Conservation (phyloP, 2,329 filamentous ascomycete genomes). For the Nemania diffusa region DNA sequence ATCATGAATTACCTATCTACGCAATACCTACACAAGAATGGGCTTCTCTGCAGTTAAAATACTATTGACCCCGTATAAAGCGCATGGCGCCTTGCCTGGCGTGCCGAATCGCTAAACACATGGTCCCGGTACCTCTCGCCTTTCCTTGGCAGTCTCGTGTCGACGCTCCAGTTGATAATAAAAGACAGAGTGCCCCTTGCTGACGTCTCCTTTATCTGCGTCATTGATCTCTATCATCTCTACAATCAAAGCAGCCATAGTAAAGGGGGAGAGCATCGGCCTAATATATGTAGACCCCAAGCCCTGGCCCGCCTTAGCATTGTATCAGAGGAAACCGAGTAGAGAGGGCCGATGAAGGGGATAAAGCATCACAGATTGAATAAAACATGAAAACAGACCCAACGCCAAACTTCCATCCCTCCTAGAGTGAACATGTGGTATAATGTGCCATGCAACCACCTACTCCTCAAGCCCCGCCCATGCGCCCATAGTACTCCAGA, state of each 20-base stretch:
- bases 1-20: neutral
- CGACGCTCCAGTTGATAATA: conserved; percentile 6
- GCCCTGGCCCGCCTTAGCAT: conserved; percentile 21
- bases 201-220: conserved; percentile 9
- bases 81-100: neutral
- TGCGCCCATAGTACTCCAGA: conserved; percentile 42
- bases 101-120: conserved; percentile 22
- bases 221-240: conserved; percentile 22
- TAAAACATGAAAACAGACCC: conserved; percentile 40
- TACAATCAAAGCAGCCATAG: conserved; percentile 29
- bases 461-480: conserved; percentile 32
- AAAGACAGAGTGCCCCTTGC: conserved; percentile 6
- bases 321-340: conserved; percentile 27
- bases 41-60: conserved; percentile 4
- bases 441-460: conserved; percentile 38
- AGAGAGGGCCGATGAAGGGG: conserved; percentile 22
- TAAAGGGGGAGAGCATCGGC: conserved; percentile 13
- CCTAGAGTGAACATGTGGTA: conserved; percentile 43
- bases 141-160: conserved; percentile 13
- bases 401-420: conserved; percentile 46
- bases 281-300: conserved; percentile 6
- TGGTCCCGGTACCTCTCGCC: conserved; percentile 17
- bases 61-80: conserved; percentile 21
- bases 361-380: conserved; percentile 37
- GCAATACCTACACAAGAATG: neutral